Percentiles rank a stretch among this genome's conserved stretches.
phyloP scores from a whole-genome alignment of 1,284 basidiomycete species.

The Moesziomyces parantarcticus region DNA sequence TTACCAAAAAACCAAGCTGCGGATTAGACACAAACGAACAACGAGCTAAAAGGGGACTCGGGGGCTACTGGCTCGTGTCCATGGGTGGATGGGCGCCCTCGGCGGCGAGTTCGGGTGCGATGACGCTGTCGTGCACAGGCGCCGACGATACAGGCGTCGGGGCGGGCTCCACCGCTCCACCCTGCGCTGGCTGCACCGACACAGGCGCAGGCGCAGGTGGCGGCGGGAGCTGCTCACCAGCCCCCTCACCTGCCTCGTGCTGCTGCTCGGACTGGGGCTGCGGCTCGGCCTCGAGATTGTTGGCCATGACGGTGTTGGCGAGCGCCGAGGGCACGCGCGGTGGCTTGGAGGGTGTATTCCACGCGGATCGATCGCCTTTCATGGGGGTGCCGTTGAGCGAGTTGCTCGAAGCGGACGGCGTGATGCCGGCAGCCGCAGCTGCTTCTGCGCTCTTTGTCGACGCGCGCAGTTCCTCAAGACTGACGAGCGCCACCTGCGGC shows the following conservation, averaged over 20 bases:
- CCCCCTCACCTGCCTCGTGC: slow-evolving; percentile 5
- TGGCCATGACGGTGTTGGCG: slow-evolving; percentile 19
- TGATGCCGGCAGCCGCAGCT: slow-evolving; percentile 25
- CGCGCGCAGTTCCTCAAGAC: slow-evolving; percentile 57
- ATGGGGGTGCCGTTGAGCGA: slow-evolving; percentile 39
- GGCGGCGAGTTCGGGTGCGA: slow-evolving; percentile 1
- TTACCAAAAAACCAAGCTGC: too few relatives aligned
- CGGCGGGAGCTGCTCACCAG: slow-evolving; percentile 2
- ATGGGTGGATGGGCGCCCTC: slow-evolving; percentile 8
- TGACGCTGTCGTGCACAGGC: not conserved
- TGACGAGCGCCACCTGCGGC: slow-evolving; percentile 45
- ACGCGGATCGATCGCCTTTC: slow-evolving; percentile 20
- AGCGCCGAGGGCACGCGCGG: slow-evolving; percentile 23
- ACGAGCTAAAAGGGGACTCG: too few relatives aligned
- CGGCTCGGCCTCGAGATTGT: slow-evolving; percentile 6
- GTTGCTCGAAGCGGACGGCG: slow-evolving; percentile 17
- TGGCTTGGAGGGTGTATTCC: slow-evolving; percentile 42
- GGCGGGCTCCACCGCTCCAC: slow-evolving; percentile 26
- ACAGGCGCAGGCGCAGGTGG: slow-evolving; percentile 5
- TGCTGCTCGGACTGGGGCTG: too few relatives aligned
- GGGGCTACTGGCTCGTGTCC: slow-evolving; percentile 14
- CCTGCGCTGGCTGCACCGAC: not conserved
- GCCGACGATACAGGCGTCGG: slow-evolving; percentile 11
- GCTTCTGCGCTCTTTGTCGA: slow-evolving; percentile 51
- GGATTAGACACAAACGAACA: too few relatives aligned